Percentiles rank a stretch among this genome's conserved stretches.
Evolutionary conservation across 345 rosid genomes (phyloP).

Genomic region (Trapa incisa): DNA sequence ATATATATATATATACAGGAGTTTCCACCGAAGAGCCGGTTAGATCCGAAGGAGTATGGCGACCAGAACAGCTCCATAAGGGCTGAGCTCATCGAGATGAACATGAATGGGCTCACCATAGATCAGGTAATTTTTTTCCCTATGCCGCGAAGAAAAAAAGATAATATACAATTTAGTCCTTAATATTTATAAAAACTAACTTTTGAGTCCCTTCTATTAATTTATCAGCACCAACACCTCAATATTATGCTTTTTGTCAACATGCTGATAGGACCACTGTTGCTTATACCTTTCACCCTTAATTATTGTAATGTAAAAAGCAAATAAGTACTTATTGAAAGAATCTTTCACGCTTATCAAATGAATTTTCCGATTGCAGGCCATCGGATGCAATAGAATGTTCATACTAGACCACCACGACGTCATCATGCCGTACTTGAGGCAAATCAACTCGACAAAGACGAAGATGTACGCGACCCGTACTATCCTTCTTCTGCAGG

Average conservation of each 20-base stretch:
- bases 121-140: conserved; percentile 20
- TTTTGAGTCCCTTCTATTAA: too few species aligned
- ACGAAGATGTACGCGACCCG: conserved; percentile 78
- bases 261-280: too few species aligned
- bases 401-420: conserved; percentile 80
- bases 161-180: too few species aligned
- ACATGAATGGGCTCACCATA: conserved; percentile 55
- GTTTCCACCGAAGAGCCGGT: conserved; percentile 64
- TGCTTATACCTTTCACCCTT: too few species aligned
- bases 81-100: conserved; percentile 33
- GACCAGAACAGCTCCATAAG: conserved; percentile 51
- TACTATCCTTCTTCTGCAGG: conserved; percentile 59
- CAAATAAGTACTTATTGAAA: background rate
- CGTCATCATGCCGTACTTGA: conserved; percentile 61
- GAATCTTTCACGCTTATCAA: background rate
- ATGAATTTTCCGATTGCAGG: conserved; percentile 20
- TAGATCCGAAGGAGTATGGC: conserved; percentile 45
- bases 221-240: too few species aligned
- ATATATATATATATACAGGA: conserved; percentile 24
- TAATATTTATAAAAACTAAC: too few species aligned
- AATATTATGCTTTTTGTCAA: too few species aligned
- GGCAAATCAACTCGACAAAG: conserved; percentile 50
- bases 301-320: too few species aligned
- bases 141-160: background rate
- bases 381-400: conserved; percentile 39